Evolutionary conservation across 1,139 yeast species (phyloP).

Genomic region (Debaryomyces udenii): DNA sequence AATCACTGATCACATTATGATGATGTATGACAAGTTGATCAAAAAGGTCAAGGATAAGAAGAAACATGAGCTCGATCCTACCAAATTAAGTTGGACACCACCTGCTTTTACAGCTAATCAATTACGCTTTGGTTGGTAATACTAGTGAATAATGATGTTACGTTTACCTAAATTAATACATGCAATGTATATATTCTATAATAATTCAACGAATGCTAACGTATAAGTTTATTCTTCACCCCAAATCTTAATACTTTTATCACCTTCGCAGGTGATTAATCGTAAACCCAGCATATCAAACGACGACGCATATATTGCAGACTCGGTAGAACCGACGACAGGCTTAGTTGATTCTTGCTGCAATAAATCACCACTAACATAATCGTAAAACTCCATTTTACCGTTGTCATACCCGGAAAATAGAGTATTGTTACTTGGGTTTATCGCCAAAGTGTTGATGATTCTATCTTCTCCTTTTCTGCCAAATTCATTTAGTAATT

Average conservation of each 20-base stretch:
- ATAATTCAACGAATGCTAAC: conserved; percentile 1
- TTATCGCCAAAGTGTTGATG: conserved; percentile 69
- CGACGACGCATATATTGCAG: conserved; percentile 69
- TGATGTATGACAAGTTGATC: conserved; percentile 72
- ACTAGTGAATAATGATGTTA: conserved; percentile 8
- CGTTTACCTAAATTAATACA: conserved; percentile 7
- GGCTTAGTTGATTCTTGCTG: conserved; percentile 58
- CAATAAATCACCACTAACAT: conserved; percentile 65
- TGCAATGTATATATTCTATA: conserved; percentile 1
- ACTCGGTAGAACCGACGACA: conserved; percentile 69
- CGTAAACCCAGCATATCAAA: conserved; percentile 84
- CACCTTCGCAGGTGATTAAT: conserved; percentile 85
- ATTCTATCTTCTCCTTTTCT: conserved; percentile 40
- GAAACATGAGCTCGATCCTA: conserved; percentile 76
- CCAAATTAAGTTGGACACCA: conserved; percentile 84
- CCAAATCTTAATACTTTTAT: conserved; percentile 89
- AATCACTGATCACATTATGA: conserved; percentile 79
- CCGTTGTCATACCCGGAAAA: conserved; percentile 91
- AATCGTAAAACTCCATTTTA: conserved; percentile 74
- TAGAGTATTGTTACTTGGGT: conserved; percentile 62
- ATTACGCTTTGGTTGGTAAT: conserved; percentile 89
- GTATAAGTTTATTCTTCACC: conserved; percentile 38
- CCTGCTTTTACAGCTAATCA: conserved; percentile 97
- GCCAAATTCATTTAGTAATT: conserved; percentile 53
- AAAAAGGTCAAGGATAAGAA: conserved; percentile 62